phyloP scores from a whole-genome alignment of 805 yeast genomes.

The Myxozyma udenii region DNA sequence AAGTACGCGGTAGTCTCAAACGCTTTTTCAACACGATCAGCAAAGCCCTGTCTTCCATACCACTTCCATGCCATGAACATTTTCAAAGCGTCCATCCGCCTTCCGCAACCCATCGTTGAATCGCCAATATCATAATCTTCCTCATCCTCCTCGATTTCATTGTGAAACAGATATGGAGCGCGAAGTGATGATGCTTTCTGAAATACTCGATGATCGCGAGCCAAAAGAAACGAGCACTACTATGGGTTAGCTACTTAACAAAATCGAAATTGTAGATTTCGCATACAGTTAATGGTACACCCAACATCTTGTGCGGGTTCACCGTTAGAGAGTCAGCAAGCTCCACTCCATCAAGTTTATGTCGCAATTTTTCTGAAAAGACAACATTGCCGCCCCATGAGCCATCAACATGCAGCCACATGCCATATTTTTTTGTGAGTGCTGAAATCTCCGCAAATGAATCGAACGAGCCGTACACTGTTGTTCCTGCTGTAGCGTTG shows the following conservation, averaged over 20 bases:
- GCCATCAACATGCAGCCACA: slow-evolving; percentile 85
- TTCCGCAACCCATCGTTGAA: slow-evolving; percentile 90
- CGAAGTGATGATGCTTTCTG: slow-evolving; percentile 68
- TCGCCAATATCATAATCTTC: slow-evolving; percentile 73
- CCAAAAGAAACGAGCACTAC: slow-evolving; percentile 60
- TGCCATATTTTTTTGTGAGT: slow-evolving; percentile 52
- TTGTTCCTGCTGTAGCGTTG: slow-evolving; percentile 85
- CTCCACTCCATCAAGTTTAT: slow-evolving; percentile 56
- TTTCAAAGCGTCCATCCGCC: slow-evolving; percentile 78
- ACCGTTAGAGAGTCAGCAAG: slow-evolving; percentile 72
- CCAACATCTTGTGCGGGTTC: slow-evolving; percentile 85
- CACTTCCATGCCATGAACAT: slow-evolving; percentile 77
- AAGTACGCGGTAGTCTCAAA: slow-evolving; percentile 62
- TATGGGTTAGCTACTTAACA: neutral
- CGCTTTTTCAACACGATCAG: slow-evolving; percentile 68
- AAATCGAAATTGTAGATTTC: too few relatives aligned
- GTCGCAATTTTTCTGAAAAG: slow-evolving; percentile 51
- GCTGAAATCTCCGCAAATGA: slow-evolving; percentile 54
- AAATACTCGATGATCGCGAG: slow-evolving; percentile 65
- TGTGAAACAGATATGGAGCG: slow-evolving; percentile 81
- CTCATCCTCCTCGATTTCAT: slow-evolving; percentile 46
- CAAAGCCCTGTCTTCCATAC: slow-evolving; percentile 57
- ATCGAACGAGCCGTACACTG: slow-evolving; percentile 82
- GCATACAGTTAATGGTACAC: slow-evolving; percentile 57
- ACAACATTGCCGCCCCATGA: slow-evolving; percentile 89